Percentiles rank a stretch among this genome's conserved stretches.
Evolutionary conservation across 805 yeast species (phyloP).

Genomic region (Lachancea meyersii): DNA sequence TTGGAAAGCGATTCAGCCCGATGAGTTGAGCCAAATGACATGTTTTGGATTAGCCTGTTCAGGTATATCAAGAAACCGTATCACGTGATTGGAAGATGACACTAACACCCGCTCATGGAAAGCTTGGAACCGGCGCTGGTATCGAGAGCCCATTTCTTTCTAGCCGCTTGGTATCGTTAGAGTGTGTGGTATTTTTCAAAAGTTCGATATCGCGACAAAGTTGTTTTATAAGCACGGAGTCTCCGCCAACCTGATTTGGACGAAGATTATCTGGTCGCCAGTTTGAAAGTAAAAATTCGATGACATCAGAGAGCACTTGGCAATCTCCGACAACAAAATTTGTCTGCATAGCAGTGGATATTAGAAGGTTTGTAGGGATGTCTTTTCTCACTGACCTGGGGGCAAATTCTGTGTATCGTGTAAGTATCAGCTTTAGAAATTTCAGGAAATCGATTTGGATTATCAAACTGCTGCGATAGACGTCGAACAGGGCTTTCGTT

Average conservation of each 20-base stretch:
- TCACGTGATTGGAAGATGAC: background rate
- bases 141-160: constrained; percentile 11
- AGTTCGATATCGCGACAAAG: constrained; percentile 27
- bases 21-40: background rate
- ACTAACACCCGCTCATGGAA: too few species aligned
- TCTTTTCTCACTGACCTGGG: constrained; percentile 6
- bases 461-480: constrained; percentile 27
- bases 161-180: background rate
- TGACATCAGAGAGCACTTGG: constrained; percentile 11
- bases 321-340: background rate
- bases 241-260: constrained; percentile 27
- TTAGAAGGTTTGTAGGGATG: constrained; percentile 1
- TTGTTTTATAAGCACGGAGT: constrained; percentile 31
- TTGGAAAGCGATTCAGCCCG: background rate
- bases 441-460: constrained; percentile 33
- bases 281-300: constrained; percentile 19
- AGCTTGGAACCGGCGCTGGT: constrained; percentile 3
- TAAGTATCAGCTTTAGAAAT: constrained; percentile 25
- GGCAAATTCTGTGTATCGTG: constrained; percentile 18
- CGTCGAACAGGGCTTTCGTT: constrained; percentile 21
- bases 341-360: constrained; percentile 3
- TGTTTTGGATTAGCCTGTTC: constrained; percentile 4
- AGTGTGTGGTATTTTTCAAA: background rate
- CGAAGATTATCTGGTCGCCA: constrained; percentile 16
- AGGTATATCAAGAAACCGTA: background rate